Evolutionary conservation across 257 asterid species (phyloP).

Genomic region (Nicotiana paniculata): DNA sequence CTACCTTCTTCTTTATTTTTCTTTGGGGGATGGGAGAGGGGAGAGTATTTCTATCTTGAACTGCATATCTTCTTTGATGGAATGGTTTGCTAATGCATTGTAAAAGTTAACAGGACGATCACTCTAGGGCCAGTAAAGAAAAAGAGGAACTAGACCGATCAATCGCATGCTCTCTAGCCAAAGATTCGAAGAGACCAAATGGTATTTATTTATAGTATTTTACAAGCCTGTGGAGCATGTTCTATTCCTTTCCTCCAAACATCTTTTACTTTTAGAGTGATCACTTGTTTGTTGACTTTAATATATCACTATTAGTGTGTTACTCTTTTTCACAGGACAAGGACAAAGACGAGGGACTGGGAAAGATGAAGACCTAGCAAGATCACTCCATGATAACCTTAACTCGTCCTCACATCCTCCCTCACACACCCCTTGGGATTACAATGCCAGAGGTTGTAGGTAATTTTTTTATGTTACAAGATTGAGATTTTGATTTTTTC

Average conservation of each 20-base stretch:
- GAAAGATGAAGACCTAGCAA: constrained; percentile 43
- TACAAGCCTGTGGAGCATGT: not conserved
- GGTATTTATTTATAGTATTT: constrained; percentile 26
- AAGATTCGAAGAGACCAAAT: constrained; percentile 57
- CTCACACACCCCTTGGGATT: constrained; percentile 39
- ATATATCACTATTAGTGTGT: not conserved
- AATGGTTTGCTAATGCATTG: not conserved
- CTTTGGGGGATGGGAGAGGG: too few species aligned
- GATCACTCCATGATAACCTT: constrained; percentile 43
- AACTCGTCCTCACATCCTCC: constrained; percentile 35
- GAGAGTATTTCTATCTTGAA: not conserved
- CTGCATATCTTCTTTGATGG: not conserved
- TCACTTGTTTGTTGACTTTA: not conserved
- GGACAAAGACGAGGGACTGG: constrained; percentile 52
- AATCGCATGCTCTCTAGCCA: constrained; percentile 66
- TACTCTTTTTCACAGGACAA: constrained; percentile 37
- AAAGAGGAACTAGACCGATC: constrained; percentile 85
- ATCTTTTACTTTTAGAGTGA: not conserved
- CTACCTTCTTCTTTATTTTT: too few species aligned
- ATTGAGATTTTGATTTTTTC: not conserved
- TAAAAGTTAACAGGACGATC: constrained; percentile 50
- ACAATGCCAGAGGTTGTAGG: constrained; percentile 53
- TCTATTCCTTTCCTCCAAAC: not conserved
- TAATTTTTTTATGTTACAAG: constrained; percentile 13
- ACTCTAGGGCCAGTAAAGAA: constrained; percentile 49